Percentiles rank a stretch among this genome's conserved stretches.
Evolutionary conservation across 2,329 filamentous ascomycete species (phyloP).

Genomic region (Neopestalotiopsis sp.): DNA sequence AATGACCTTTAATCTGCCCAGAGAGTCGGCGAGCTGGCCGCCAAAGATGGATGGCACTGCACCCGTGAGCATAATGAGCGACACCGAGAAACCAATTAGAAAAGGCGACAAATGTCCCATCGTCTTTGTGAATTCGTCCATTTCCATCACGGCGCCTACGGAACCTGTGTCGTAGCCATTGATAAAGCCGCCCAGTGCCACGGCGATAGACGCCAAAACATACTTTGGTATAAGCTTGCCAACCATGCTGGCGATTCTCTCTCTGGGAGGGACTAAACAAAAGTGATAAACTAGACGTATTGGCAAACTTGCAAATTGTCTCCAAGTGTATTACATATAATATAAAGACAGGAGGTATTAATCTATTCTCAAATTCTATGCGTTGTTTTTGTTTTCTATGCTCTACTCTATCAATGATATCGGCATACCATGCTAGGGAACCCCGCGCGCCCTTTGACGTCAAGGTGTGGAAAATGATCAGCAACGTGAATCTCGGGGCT

Average conservation of each 20-base stretch:
- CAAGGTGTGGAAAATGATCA: background rate
- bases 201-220: conserved; percentile 35
- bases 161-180: conserved; percentile 43
- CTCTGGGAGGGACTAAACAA: background rate
- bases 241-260: background rate
- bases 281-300: background rate
- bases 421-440: too few species aligned
- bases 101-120: conserved; percentile 55
- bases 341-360: too few species aligned
- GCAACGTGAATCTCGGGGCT: too few species aligned
- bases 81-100: conserved; percentile 63
- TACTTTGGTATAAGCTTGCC: conserved; percentile 33
- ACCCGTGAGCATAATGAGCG: conserved; percentile 62
- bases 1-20: conserved; percentile 51
- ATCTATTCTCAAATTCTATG: too few species aligned
- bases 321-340: too few species aligned
- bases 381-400: too few species aligned
- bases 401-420: too few species aligned
- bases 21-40: conserved; percentile 55
- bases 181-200: conserved; percentile 39
- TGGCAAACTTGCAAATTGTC: too few species aligned
- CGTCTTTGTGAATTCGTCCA: conserved; percentile 36
- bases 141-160: conserved; percentile 39
- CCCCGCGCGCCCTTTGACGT: background rate
- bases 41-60: conserved; percentile 62